These are phyloP conservation scores for Populus alba DNA, from an alignment of 345 rosid species.

Conservation along the genomic window DNA sequence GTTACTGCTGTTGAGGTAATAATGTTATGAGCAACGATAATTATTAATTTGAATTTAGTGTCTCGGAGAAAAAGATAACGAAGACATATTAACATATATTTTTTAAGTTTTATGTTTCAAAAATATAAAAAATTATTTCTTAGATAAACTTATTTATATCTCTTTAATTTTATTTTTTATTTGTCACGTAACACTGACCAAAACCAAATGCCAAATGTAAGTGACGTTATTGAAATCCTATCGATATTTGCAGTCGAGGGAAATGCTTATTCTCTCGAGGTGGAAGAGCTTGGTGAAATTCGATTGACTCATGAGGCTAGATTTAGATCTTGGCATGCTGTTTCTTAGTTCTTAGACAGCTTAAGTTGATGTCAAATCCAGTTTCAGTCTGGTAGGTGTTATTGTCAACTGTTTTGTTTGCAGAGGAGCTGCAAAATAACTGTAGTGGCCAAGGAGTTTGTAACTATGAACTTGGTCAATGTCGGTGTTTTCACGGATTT, in stretches of 20 bases:
- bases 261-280: not conserved
- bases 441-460: conserved; percentile 91
- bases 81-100: too few relatives aligned
- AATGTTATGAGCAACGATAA: not conserved
- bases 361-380: not conserved
- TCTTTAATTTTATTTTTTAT: too few relatives aligned
- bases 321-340: conserved; percentile 1
- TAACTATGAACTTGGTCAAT: conserved; percentile 70
- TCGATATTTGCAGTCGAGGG: not conserved
- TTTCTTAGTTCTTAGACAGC: not conserved
- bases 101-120: too few relatives aligned
- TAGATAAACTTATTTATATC: too few relatives aligned
- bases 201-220: too few relatives aligned
- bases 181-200: too few relatives aligned
- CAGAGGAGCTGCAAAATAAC: conserved; percentile 65
- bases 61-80: too few relatives aligned
- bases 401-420: conserved; percentile 15
- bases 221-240: not conserved
- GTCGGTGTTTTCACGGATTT: conserved; percentile 89
- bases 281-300: conserved; percentile 1
- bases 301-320: not conserved
- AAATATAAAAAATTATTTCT: too few relatives aligned
- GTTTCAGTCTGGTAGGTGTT: not conserved
- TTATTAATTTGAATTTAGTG: not conserved
- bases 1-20: conserved; percentile 62